Evolutionary conservation across 169 alveolate genomes (phyloP), one percentile per base, ranked within the genome.

Genomic region (Plasmodium gonderi): DNA sequence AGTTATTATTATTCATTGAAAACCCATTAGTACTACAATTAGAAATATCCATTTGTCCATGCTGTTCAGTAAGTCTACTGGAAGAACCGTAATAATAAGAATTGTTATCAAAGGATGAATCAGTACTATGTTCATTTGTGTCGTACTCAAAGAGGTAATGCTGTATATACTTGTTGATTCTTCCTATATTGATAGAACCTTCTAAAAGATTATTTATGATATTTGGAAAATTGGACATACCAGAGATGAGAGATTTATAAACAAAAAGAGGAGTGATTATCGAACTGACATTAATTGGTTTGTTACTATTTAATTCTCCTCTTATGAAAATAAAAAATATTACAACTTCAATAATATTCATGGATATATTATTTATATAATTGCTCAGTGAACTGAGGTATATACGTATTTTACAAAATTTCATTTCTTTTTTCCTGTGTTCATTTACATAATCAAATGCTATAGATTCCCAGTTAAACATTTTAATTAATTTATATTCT

Each of bases 391-490:
- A 69, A 45, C 49, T 65, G 1, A 90, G 36, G 26, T 64, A 90
- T 3, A 79, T 60, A 17, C 94, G 44, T 0, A 64, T 12, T 44
- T 65, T 78, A 8, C 94, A 90, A 9, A 67, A 9, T 26, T 44
- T 54, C 91, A 90, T 65, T 40, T 90, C 94, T 45, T 90, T 78
- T 40, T 42, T 33, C 11, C 94, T 4, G 12, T 33, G 80, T n/a
- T 49, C 7, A 78, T 90, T 77, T 0, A 90, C 82, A 90, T 90
- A 90, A 31, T 90, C 82, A 44, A 90, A 90, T 0, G 94, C 94
- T 4, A 90, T 76, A 2, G 91, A 36, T 78, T 90, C 94, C 94
- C 94, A 90, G 23, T 90, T 90, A n/a, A 90, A 90, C 45, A 90
- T 90, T 65, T 90, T 90, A 45, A 90, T 76, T 12, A 90, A n/a